A percentile compares a stretch with the other conserved stretches of the same genome.
Evolutionary conservation across 192 early-diverging fungal species (phyloP).

Genomic region (Mortierella alpina): DNA sequence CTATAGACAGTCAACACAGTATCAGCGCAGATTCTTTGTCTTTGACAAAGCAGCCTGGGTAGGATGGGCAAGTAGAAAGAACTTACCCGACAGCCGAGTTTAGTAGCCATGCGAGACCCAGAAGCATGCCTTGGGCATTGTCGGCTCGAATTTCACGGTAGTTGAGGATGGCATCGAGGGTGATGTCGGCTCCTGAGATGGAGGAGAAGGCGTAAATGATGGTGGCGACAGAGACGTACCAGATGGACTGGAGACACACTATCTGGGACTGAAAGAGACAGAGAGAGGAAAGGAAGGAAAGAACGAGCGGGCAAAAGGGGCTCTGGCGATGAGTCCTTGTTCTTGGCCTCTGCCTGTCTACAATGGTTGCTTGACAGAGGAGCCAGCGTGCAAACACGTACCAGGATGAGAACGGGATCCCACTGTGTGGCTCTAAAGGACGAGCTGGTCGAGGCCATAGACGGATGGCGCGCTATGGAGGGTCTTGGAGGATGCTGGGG

Average conservation of each 20-base stretch:
- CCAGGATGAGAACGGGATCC: slow-evolving; percentile 52
- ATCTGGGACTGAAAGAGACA: slow-evolving; percentile 32
- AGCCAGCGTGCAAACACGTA: not conserved
- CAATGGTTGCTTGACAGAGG: not conserved
- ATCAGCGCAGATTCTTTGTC: too few species aligned
- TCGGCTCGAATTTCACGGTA: slow-evolving; percentile 68
- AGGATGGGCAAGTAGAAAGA: not conserved
- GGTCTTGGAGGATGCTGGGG: not conserved
- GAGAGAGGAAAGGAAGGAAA: not conserved
- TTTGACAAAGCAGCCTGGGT: not conserved
- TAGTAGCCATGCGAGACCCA: slow-evolving; percentile 72
- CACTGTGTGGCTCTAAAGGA: slow-evolving; percentile 50
- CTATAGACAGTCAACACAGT: slow-evolving; percentile 6
- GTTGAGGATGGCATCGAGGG: slow-evolving; percentile 75
- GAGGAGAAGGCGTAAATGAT: slow-evolving; percentile 35
- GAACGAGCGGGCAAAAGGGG: not conserved
- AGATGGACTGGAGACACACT: slow-evolving; percentile 40
- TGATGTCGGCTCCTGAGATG: slow-evolving; percentile 66
- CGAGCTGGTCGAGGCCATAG: slow-evolving; percentile 31
- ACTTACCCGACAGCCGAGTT: slow-evolving; percentile 70
- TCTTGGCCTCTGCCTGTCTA: too few species aligned
- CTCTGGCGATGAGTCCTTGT: not conserved
- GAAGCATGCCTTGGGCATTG: slow-evolving; percentile 74
- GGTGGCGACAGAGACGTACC: slow-evolving; percentile 47
- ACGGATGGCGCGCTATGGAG: not conserved